A percentile compares a stretch with the other conserved stretches of the same genome.
These are phyloP conservation scores for Quercus glauca DNA, from an alignment of 306 rosid genomes.

Conservation along the genomic window DNA sequence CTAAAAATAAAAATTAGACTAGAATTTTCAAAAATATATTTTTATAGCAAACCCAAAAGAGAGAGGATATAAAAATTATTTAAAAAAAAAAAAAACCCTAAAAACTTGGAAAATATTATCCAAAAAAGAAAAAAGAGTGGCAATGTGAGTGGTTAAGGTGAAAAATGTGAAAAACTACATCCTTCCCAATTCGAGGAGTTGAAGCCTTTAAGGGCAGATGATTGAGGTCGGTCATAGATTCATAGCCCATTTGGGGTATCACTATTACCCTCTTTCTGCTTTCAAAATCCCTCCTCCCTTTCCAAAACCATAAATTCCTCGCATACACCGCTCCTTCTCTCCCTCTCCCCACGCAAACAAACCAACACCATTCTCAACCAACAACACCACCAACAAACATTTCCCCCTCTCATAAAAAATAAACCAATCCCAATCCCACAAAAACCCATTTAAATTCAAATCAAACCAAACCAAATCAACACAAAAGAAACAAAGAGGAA, in stretches of 20 bases:
- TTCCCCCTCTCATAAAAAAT: neutral
- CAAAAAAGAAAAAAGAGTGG: neutral
- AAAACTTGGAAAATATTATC: neutral
- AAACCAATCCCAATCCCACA: neutral
- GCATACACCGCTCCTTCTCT: constrained; percentile 3
- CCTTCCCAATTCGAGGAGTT: neutral
- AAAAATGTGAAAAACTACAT: neutral
- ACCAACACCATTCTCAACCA: too few relatives aligned
- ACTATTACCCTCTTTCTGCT: neutral
- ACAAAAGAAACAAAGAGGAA: neutral
- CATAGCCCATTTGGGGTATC: too few relatives aligned
- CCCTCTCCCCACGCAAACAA: neutral
- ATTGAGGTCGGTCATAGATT: neutral
- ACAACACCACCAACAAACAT: neutral
- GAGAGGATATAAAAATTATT: too few relatives aligned
- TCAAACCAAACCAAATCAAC: neutral
- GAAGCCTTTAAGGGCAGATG: neutral
- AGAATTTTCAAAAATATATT: too few relatives aligned
- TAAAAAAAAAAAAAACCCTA: too few relatives aligned
- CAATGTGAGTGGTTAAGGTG: neutral
- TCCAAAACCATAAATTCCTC: constrained; percentile 4
- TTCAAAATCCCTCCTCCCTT: neutral
- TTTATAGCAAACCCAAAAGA: too few relatives aligned
- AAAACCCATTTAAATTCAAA: neutral
- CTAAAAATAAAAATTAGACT: too few relatives aligned